Evolutionary conservation across 164 flowering plant species (phyloP), one percentile per base, ranked within the genome.

Genomic region (Umbellularia californica): DNA sequence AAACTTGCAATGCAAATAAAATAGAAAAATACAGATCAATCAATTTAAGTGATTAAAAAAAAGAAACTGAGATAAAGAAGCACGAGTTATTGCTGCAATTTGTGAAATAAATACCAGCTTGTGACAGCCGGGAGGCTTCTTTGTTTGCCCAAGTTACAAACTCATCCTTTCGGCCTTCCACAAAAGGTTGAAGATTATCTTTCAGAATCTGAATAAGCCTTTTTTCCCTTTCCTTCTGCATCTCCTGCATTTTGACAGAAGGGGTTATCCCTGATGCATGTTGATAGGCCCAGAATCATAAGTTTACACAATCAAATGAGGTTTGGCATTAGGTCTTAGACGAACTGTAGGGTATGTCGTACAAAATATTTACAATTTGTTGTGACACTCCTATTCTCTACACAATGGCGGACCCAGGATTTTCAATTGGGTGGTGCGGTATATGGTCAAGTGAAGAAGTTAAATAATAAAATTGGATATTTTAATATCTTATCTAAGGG

Each of bases 101-200:
- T 15, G 41, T 47, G 22, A 22, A 27, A 33, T 50, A 20, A 62
- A 22, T 87, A 95, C 99, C 97, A 82, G 94, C 97, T 72, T 79
- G 73, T 50, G 97, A 95, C 69, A 95, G 90, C 58, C 83, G 89
- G 19, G 78, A 69, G 27, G 97, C 95, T 83, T 95, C 99, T 68
- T 85, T 73, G 25, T 80, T 91, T 65, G 91, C 97, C 92, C 89
- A 86, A 2, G 77, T 77, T n/a, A 88, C 82, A 80, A 95, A 95
- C 72, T 91, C 97, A 68, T 90, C 87, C 13, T 66, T 82, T 65
- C 69, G 85, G 72, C 89, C 92, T 20, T 88, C 89, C 68, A 95
- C 88, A 80, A 81, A 95, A 71, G 88, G 92, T 74, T 88, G 90
- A 69, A 95, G 93, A 19, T 85, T 87, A 65, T 83, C 84, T 79